A percentile compares a stretch with the other conserved stretches of the same genome.
Conservation (phyloP, 2,329 filamentous ascomycete genomes). For the Fulvia fulva region DNA sequence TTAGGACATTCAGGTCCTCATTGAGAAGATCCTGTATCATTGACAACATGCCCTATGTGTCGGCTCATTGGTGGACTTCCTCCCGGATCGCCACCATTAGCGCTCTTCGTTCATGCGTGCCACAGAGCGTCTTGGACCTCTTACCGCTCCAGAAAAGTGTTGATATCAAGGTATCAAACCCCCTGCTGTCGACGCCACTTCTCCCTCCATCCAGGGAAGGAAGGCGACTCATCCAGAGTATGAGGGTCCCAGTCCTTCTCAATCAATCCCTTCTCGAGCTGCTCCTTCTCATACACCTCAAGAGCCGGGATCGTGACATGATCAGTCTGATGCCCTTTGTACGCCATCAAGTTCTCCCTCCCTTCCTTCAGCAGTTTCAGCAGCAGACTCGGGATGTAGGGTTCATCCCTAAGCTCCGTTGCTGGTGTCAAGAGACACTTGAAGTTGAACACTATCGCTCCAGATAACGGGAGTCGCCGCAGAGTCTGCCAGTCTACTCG, state of each 20-base stretch:
- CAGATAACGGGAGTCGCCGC: slow-evolving; percentile 71
- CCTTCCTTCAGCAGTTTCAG: slow-evolving; percentile 67
- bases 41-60: too few species aligned
- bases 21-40: too few species aligned
- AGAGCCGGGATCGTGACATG: slow-evolving; percentile 65
- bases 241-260: slow-evolving; percentile 60
- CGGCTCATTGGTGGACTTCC: too few species aligned
- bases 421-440: slow-evolving; percentile 79
- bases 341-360: slow-evolving; percentile 67
- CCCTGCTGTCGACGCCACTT: slow-evolving; percentile 67
- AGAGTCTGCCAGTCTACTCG: slow-evolving; percentile 88
- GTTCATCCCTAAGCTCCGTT: slow-evolving; percentile 64
- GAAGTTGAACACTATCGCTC: slow-evolving; percentile 79
- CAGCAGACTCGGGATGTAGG: slow-evolving; percentile 66
- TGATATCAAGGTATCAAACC: background rate
- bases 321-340: slow-evolving; percentile 76
- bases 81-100: too few species aligned
- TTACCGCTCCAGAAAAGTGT: background rate
- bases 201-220: slow-evolving; percentile 70
- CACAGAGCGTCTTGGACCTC: too few species aligned
- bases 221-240: slow-evolving; percentile 72
- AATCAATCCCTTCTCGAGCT: slow-evolving; percentile 60
- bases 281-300: slow-evolving; percentile 61
- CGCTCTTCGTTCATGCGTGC: background rate
- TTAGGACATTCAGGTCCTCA: too few species aligned